Percentiles rank a stretch among this genome's conserved stretches.
Evolutionary conservation across 768 basidiomycete species (phyloP).

Genomic region (Suillus ampliporus): DNA sequence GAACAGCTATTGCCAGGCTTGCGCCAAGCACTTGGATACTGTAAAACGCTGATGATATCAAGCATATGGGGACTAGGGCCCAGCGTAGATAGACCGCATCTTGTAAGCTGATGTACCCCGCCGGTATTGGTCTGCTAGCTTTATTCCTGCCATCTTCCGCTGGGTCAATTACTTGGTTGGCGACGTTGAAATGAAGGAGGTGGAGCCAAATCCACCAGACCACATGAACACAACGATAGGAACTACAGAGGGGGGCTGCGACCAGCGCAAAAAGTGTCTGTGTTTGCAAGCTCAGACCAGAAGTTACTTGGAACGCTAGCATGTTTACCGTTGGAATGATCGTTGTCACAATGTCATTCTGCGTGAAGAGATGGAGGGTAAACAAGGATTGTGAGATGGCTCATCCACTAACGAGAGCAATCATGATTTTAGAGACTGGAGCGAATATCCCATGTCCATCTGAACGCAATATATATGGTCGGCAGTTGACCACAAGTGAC

Average conservation of each 20-base stretch:
- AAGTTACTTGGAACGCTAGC: neutral
- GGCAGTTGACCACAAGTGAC: neutral
- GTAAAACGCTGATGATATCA: conserved; percentile 41
- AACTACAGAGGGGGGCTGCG: conserved; percentile 37
- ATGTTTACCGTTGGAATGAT: conserved; percentile 32
- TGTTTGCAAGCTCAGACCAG: neutral
- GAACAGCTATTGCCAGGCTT: conserved; percentile 29
- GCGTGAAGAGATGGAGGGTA: conserved; percentile 31
- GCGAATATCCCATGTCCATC: neutral
- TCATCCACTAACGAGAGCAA: conserved; percentile 18
- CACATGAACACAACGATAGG: conserved; percentile 30
- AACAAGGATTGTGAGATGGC: conserved; percentile 15
- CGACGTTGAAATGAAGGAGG: conserved; percentile 48
- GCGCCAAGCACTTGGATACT: conserved; percentile 12
- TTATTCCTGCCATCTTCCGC: conserved; percentile 52
- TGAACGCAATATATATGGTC: conserved; percentile 27
- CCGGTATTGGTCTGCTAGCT: conserved; percentile 50
- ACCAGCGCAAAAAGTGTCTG: conserved; percentile 42
- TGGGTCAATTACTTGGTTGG: conserved; percentile 48
- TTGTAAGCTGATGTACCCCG: conserved; percentile 45
- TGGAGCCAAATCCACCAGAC: conserved; percentile 54
- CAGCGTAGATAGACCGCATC: conserved; percentile 45
- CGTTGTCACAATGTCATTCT: conserved; percentile 31
- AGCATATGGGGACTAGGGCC: conserved; percentile 41
- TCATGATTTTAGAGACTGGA: conserved; percentile 31